These are phyloP conservation scores for Macadamia tetraphylla DNA, from an alignment of 164 flowering plant genomes.

Conservation along the genomic window DNA sequence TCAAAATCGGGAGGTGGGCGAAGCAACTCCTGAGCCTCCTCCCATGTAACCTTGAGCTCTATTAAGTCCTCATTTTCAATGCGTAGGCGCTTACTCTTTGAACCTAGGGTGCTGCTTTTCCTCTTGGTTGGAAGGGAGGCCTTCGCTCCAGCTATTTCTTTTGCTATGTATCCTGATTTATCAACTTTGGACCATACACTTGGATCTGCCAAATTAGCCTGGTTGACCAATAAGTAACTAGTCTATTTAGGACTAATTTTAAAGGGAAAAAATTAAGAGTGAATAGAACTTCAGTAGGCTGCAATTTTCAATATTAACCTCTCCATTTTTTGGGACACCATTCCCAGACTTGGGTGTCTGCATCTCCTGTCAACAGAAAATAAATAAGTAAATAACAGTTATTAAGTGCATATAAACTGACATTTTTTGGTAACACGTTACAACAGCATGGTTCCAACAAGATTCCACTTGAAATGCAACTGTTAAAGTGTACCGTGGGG, in stretches of 20 bases:
- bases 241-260: conserved; percentile 16
- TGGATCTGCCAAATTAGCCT: conserved; percentile 47
- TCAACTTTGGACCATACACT: conserved; percentile 45
- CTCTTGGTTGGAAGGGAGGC: conserved; percentile 43
- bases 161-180: conserved; percentile 50
- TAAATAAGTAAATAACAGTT: conserved; percentile 3
- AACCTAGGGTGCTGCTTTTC: conserved; percentile 55
- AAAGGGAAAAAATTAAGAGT: conserved; percentile 12
- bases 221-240: conserved; percentile 23
- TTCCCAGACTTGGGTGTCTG: conserved; percentile 19
- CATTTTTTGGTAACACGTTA: neutral
- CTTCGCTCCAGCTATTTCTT: conserved; percentile 43
- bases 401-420: neutral
- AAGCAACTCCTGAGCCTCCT: conserved; percentile 83
- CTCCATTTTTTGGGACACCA: conserved; percentile 30
- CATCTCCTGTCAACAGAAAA: conserved; percentile 14
- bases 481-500: too few relatives aligned
- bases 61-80: conserved; percentile 55
- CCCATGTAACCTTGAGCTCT: conserved; percentile 79
- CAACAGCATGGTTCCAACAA: too few relatives aligned
- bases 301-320: conserved; percentile 28
- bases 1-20: conserved; percentile 54
- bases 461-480: too few relatives aligned
- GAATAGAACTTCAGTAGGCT: conserved; percentile 20
- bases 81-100: conserved; percentile 56